A percentile compares a stretch with the other conserved stretches of the same genome.
phyloP scores from a whole-genome alignment of 305 asterid species.

The Ilex paraguariensis region DNA sequence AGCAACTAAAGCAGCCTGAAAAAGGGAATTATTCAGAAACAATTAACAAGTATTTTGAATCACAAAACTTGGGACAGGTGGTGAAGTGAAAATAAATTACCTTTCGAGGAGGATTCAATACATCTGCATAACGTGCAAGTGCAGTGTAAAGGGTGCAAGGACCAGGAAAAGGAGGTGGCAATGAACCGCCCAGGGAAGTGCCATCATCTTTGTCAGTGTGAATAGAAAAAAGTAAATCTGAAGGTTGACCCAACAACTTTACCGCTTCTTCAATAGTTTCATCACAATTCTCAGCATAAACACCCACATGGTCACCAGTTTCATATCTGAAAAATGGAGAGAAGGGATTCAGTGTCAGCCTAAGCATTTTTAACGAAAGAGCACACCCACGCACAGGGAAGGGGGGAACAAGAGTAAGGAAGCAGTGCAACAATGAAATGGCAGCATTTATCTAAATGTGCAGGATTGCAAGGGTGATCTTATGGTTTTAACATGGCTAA shows the following conservation, averaged over 20 bases:
- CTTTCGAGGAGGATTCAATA: constrained; percentile 66
- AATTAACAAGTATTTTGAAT: no score
- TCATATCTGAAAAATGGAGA: constrained; percentile 42
- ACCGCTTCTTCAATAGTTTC: constrained; percentile 67
- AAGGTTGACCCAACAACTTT: constrained; percentile 45
- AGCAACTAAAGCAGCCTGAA: constrained; percentile 71
- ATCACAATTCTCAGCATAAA: constrained; percentile 56
- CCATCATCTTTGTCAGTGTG: constrained; percentile 68
- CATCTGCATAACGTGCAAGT: constrained; percentile 62
- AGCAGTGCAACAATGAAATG: no score
- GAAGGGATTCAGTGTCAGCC: no score
- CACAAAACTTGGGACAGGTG: no score
- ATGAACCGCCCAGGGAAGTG: constrained; percentile 46
- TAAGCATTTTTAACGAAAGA: no score
- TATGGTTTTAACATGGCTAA: no score
- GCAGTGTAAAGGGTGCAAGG: constrained; percentile 66
- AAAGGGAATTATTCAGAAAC: neutral
- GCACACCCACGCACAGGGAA: neutral
- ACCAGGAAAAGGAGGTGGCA: constrained; percentile 65
- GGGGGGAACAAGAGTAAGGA: neutral
- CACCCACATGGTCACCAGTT: constrained; percentile 82
- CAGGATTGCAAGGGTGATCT: no score
- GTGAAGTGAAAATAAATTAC: constrained; percentile 16
- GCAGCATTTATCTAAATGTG: no score
- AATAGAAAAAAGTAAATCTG: constrained; percentile 48